These are phyloP conservation scores for Naganishia friedmannii DNA, from an alignment of 768 basidiomycete genomes.

Conservation along the genomic window DNA sequence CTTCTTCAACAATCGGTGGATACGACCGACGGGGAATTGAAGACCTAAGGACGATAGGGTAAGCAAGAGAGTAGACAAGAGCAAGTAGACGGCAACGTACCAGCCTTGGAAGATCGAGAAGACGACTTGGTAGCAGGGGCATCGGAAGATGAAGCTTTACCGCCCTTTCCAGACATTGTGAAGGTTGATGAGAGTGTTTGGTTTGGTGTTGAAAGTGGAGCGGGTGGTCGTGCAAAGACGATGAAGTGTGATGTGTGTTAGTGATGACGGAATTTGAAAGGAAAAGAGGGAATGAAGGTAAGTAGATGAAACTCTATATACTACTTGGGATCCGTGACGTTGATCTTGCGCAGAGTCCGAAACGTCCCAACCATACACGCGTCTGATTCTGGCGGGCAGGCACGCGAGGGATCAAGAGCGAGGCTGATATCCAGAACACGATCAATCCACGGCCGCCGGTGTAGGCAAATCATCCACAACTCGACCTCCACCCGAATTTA, in stretches of 20 bases:
- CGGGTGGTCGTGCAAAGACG: conserved; percentile 55
- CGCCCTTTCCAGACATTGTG: conserved; percentile 30
- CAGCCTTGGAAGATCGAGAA: conserved; percentile 9
- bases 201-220: conserved; percentile 52
- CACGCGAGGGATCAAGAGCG: too few relatives aligned
- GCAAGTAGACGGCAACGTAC: conserved; percentile 58
- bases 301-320: not conserved
- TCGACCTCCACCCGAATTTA: not conserved
- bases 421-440: not conserved
- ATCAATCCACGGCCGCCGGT: not conserved
- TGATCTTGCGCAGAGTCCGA: not conserved
- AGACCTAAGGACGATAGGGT: conserved; percentile 57
- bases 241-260: not conserved
- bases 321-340: not conserved
- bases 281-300: not conserved
- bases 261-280: not conserved
- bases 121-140: conserved; percentile 17
- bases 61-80: not conserved
- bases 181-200: not conserved
- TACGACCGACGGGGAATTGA: conserved; percentile 64
- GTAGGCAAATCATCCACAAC: not conserved
- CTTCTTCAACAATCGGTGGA: conserved; percentile 80
- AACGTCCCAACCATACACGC: not conserved
- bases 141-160: conserved; percentile 1
- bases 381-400: not conserved